Conservation (phyloP, 257 asterid genomes). For the Fraxinus quadrangulata region DNA sequence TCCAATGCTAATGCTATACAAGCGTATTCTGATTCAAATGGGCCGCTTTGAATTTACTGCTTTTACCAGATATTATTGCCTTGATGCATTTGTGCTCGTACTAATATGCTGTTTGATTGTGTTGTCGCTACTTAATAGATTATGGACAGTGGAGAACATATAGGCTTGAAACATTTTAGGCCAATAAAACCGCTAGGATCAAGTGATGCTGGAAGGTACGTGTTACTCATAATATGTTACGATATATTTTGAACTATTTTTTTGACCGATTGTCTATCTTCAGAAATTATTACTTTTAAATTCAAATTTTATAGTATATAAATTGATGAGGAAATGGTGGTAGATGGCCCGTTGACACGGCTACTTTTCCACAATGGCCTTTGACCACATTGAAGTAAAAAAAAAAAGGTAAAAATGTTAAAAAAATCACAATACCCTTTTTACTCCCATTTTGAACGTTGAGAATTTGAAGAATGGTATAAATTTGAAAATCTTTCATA, state of each 20-base stretch:
- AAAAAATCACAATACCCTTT: too few relatives aligned
- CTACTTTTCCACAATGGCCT: too few relatives aligned
- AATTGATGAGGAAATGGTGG: too few relatives aligned
- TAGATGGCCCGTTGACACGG: too few relatives aligned
- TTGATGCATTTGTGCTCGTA: conserved; percentile 9
- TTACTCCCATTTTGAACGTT: too few relatives aligned
- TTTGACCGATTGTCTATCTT: background rate
- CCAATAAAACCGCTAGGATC: conserved; percentile 94
- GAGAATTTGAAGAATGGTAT: too few relatives aligned
- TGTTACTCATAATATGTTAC: background rate
- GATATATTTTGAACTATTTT: background rate
- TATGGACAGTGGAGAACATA: conserved; percentile 66
- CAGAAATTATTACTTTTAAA: background rate
- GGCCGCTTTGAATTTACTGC: background rate
- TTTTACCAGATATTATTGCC: background rate
- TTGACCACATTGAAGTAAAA: too few relatives aligned
- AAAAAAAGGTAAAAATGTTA: too few relatives aligned
- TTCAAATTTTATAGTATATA: background rate
- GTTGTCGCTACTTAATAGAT: conserved; percentile 44
- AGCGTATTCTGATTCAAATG: background rate
- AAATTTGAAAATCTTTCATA: too few relatives aligned
- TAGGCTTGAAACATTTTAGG: conserved; percentile 84
- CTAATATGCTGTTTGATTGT: conserved; percentile 19
- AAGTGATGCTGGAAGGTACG: conserved; percentile 95
- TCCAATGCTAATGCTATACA: background rate